phyloP scores from a whole-genome alignment of 2,329 filamentous ascomycete genomes.

The Raffaelea albimanens region DNA sequence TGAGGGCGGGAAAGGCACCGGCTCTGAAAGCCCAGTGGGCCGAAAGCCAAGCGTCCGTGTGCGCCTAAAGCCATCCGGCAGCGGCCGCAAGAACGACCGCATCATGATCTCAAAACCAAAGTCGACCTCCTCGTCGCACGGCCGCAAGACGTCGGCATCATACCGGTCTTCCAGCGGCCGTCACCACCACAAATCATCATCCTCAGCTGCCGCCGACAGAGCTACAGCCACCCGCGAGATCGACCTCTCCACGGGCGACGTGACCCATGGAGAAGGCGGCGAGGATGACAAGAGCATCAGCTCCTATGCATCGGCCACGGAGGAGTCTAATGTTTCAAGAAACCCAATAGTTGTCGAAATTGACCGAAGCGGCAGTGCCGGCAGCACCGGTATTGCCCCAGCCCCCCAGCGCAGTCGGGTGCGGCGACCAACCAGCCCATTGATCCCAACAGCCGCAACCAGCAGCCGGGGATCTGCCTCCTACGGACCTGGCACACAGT shows the following conservation, averaged over 20 bases:
- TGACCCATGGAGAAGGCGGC: constrained; percentile 25
- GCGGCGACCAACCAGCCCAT: constrained; percentile 53
- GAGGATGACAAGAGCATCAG: constrained; percentile 59
- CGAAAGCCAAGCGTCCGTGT: constrained; percentile 74
- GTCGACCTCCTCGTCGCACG: constrained; percentile 31
- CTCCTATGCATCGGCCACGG: constrained; percentile 69
- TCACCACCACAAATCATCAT: constrained; percentile 42
- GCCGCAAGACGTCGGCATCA: constrained; percentile 52
- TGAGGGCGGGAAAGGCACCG: constrained; percentile 60
- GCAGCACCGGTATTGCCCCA: neutral
- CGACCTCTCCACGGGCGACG: constrained; percentile 24
- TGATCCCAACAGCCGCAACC: constrained; percentile 44
- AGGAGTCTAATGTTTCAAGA: constrained; percentile 67
- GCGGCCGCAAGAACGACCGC: constrained; percentile 54
- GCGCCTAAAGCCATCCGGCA: constrained; percentile 70
- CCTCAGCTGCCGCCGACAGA: constrained; percentile 10
- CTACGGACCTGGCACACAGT: constrained; percentile 58
- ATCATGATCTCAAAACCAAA: constrained; percentile 80
- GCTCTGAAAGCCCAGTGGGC: constrained; percentile 43
- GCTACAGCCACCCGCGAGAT: constrained; percentile 19
- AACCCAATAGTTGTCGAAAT: constrained; percentile 88
- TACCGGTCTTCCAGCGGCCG: constrained; percentile 31
- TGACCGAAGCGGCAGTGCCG: constrained; percentile 37
- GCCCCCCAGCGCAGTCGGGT: constrained; percentile 41
- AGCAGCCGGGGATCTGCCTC: constrained; percentile 47